Base-by-base conservation (phyloP, 1,284 basidiomycete species). In the Bjerkandera adusta region DNA sequence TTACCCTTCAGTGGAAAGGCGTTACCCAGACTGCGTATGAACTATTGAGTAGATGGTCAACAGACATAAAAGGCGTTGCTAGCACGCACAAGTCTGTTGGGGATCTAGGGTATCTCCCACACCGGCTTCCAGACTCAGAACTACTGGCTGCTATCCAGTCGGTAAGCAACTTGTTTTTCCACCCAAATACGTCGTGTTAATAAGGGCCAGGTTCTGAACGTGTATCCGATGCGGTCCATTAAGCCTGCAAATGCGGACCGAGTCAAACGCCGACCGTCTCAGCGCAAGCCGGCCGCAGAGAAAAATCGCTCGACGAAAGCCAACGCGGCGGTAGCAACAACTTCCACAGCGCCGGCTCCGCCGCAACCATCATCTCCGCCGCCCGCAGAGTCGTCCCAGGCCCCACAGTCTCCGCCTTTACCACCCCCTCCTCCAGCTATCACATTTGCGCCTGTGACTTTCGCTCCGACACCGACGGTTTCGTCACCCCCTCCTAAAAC, bases 141-240 rank as follows among this genome's bases (percentile, higher is more conserved):
- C 62, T 82, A 39, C 61, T 85, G 22, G 66, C 70, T 4, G 79
- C 85, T 57, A 66, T 89, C 22, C 76, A 77, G 62, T 69, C 64
- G 27, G 85, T 85, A 57, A 52, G 71, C 27, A 30, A 30, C 8
- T 8, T 30, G 27, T 13, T 34, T 33, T n/a, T 37, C 24, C 15
- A 20, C 3, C 6, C 36, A 22, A 38, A 38, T 16, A 32, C 5
- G n/a, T 25, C 29, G 13, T 3, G 35, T 15, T n/a, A 34, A 25
- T 25, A 21, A 20, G n/a, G n/a, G 6, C 27, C 15, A 43, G 41
- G 41, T 32, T 4, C 67, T 72, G n/a, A 60, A 69, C 0, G 61
- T 70, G 4, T 80, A 75, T 55, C 59, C 69, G 1, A 77, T 80
- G 71, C 85, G 76, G 53, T 60, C 68, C 4, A 69, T 88, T 36